phyloP scores from a whole-genome alignment of 2,329 filamentous ascomycete genomes.

The Arthrinium phaeospermum region DNA sequence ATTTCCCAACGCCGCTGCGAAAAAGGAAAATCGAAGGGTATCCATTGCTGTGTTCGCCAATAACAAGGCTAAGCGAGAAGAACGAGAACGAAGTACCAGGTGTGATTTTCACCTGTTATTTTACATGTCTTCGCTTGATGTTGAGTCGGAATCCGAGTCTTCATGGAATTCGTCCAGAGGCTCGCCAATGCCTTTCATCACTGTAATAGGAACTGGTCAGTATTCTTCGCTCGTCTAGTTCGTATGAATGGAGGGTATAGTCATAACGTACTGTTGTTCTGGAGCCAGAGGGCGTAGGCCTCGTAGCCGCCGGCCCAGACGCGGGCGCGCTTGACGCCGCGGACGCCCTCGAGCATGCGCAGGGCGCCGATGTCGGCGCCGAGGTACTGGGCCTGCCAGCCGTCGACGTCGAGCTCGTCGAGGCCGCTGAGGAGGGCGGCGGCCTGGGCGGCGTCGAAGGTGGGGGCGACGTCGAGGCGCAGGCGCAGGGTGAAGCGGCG shows the following conservation, averaged over 20 bases:
- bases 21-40: neutral
- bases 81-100: neutral
- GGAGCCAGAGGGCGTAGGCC: constrained; percentile 49
- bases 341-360: constrained; percentile 48
- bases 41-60: neutral
- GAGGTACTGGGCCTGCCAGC: constrained; percentile 45
- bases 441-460: constrained; percentile 38
- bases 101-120: neutral
- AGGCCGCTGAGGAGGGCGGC: constrained; percentile 43
- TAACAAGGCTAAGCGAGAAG: neutral
- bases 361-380: constrained; percentile 44
- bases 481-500: constrained; percentile 46
- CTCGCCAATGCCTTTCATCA: constrained; percentile 19
- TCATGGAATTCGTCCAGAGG: constrained; percentile 11
- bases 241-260: neutral
- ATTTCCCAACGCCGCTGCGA: neutral
- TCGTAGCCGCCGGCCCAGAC: constrained; percentile 50
- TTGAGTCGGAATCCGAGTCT: neutral
- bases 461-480: constrained; percentile 47
- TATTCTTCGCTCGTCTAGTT: neutral
- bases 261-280: constrained; percentile 31
- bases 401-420: constrained; percentile 47
- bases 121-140: neutral
- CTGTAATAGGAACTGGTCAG: constrained; percentile 36
- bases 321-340: constrained; percentile 44